Evolutionary conservation across 192 early-diverging fungal species (phyloP), one percentile per base, ranked within the genome.

Genomic region (Coemansia sp.): DNA sequence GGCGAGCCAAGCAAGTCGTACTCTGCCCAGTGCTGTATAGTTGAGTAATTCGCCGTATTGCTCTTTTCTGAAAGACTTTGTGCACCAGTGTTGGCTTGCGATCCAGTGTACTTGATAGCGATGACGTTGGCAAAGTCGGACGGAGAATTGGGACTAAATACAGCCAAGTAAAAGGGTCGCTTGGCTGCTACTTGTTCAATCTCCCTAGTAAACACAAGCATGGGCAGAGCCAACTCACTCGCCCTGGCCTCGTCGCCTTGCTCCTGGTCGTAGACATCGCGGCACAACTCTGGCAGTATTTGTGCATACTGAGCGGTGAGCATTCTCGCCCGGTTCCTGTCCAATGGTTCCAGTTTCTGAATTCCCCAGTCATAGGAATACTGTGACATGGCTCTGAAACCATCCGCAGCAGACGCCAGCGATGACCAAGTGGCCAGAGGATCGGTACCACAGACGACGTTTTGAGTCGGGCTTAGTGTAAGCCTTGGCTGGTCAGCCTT

Each of bases 231-330:
- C 31, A 45, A 14, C 11, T 40, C n/a, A 21, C 41, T 29, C 17
- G 29, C 27, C 10, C 29, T 29, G 27, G n/a, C n/a, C n/a, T 33
- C 57, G 13, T 37, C 5, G 34, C 21, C 57, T 21, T 37, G n/a
- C 37, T 53, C 57, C 1, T 40, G 40, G 24, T 57, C 56, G 21
- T 11, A 46, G 6, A 9, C 45, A 29, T 31, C 62, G 8, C 41
- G 39, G 4, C 41, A 51, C 29, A 77, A 53, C 59, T 70, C 57
- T 11, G 80, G 80, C 36, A 82, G 63, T 14, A 82, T 71, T 63
- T 82, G 80, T 39, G 80, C 80, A 61, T 82, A 82, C 69, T 82
- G 75, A 2, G 80, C 75, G 0, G 80, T 70, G 68, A 82, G 63
- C 27, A 64, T 48, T 37, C 80, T 59, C 4, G 80, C 80, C 27